phyloP scores from a whole-genome alignment of 2,329 filamentous ascomycete species.

The Aplosporella prunicola region DNA sequence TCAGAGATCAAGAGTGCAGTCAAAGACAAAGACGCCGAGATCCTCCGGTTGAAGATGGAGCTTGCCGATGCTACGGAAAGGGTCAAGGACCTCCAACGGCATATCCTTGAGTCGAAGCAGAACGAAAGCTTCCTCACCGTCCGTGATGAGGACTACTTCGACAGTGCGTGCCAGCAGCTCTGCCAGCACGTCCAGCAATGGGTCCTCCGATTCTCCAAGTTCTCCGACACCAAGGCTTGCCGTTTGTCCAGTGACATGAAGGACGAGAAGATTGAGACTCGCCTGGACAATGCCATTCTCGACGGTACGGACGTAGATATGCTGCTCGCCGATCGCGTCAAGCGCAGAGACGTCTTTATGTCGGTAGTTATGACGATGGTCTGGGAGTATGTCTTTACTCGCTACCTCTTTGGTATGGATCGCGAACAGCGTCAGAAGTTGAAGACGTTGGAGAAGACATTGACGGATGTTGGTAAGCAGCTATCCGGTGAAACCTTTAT shows the following conservation, averaged over 20 bases:
- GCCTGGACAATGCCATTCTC: conserved; percentile 86
- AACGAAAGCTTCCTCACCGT: conserved; percentile 68
- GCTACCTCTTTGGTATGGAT: conserved; percentile 98
- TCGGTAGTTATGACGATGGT: conserved; percentile 98
- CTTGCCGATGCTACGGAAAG: conserved; percentile 61
- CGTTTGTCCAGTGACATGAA: conserved; percentile 74
- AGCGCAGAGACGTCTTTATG: conserved; percentile 92
- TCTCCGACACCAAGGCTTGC: conserved; percentile 85
- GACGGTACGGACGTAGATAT: conserved; percentile 88
- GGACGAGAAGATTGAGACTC: conserved; percentile 87
- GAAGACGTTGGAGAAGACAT: conserved; percentile 86
- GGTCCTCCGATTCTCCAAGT: conserved; percentile 96
- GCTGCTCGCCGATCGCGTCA: conserved; percentile 79
- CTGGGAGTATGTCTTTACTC: conserved; percentile 96
- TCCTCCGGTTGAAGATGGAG: conserved; percentile 66
- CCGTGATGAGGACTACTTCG: conserved; percentile 90
- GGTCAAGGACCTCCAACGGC: conserved; percentile 49
- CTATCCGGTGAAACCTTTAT: too few species aligned
- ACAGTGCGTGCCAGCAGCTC: conserved; percentile 83
- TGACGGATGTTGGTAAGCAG: conserved; percentile 51
- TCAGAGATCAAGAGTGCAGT: conserved; percentile 55
- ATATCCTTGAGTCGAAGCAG: conserved; percentile 47
- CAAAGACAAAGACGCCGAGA: conserved; percentile 76
- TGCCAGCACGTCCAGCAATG: conserved; percentile 96
- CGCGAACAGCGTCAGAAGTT: conserved; percentile 95